These are phyloP conservation scores for Calcarisporium arbuscula DNA, from an alignment of 2,329 filamentous ascomycete species.

Conservation along the genomic window DNA sequence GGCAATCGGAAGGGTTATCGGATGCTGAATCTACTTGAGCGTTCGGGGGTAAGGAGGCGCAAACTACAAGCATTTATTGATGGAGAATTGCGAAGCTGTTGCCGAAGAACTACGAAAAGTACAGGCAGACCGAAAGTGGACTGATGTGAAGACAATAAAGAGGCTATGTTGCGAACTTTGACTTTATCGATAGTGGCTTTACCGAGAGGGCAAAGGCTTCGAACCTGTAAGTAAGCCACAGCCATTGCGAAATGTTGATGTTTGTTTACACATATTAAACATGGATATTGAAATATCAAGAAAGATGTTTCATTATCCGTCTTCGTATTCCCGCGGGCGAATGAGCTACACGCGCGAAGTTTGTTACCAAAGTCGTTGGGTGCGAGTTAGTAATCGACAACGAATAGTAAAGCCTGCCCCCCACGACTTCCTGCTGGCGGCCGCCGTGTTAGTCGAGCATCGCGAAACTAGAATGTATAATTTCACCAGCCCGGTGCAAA, in stretches of 20 bases:
- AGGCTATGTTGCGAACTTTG: too few relatives aligned
- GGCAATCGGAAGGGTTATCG: slow-evolving; percentile 57
- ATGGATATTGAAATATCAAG: slow-evolving; percentile 57
- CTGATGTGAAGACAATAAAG: slow-evolving; percentile 65
- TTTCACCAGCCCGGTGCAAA: slow-evolving; percentile 66
- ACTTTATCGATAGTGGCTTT: too few relatives aligned
- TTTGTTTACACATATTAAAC: too few relatives aligned
- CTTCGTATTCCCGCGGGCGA: slow-evolving; percentile 65
- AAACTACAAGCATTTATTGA: slow-evolving; percentile 55
- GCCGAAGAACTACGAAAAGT: slow-evolving; percentile 47
- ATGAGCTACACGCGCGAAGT: slow-evolving; percentile 60
- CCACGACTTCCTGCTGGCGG: slow-evolving; percentile 55
- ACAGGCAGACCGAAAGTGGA: slow-evolving; percentile 64
- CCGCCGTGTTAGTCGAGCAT: slow-evolving; percentile 54
- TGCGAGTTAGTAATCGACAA: slow-evolving; percentile 62
- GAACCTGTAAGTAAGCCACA: slow-evolving; percentile 34
- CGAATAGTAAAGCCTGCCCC: slow-evolving; percentile 64
- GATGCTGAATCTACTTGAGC: slow-evolving; percentile 50
- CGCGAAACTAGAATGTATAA: slow-evolving; percentile 60
- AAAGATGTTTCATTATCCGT: slow-evolving; percentile 56
- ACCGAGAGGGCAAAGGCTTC: too few relatives aligned
- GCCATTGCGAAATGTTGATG: neutral
- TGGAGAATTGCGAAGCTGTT: slow-evolving; percentile 57
- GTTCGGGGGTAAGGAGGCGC: slow-evolving; percentile 55
- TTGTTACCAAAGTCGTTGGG: slow-evolving; percentile 62